Conservation (phyloP, 257 asterid genomes). For the Gentiana macrophylla region DNA sequence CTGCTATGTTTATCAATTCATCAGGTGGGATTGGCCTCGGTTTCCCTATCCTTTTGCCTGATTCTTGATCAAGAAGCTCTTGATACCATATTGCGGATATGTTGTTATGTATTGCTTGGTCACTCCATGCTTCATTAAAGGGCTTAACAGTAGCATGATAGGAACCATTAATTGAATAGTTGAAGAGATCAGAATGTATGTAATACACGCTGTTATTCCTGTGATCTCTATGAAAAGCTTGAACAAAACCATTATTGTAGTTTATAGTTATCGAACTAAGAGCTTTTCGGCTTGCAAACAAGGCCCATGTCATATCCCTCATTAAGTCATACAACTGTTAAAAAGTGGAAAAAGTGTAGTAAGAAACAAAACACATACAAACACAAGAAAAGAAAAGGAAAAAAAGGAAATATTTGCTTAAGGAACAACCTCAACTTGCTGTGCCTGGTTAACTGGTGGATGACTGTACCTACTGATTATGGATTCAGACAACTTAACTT, state of each 20-base stretch:
- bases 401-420: neutral
- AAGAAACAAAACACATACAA: neutral
- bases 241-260: constrained; percentile 87
- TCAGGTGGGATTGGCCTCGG: constrained; percentile 55
- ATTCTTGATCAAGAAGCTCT: constrained; percentile 63
- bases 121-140: constrained; percentile 72
- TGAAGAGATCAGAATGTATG: constrained; percentile 74
- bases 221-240: constrained; percentile 84
- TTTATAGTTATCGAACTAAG: constrained; percentile 67
- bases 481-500: constrained; percentile 72
- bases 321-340: constrained; percentile 78
- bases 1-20: constrained; percentile 75
- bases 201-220: constrained; percentile 59
- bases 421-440: constrained; percentile 64
- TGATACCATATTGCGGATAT: constrained; percentile 73
- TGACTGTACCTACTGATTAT: constrained; percentile 42
- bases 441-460: constrained; percentile 63
- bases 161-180: constrained; percentile 54
- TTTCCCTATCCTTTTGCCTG: constrained; percentile 64
- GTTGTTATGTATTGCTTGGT: constrained; percentile 60
- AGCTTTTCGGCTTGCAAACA: constrained; percentile 73
- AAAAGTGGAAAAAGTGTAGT: constrained; percentile 7
- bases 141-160: constrained; percentile 32
- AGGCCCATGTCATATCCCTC: constrained; percentile 88
- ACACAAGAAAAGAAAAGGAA: neutral